Evolutionary conservation across 1,284 basidiomycete genomes (phyloP), one percentile per base, ranked within the genome.

Genomic region (Ceratobasidium sp.): DNA sequence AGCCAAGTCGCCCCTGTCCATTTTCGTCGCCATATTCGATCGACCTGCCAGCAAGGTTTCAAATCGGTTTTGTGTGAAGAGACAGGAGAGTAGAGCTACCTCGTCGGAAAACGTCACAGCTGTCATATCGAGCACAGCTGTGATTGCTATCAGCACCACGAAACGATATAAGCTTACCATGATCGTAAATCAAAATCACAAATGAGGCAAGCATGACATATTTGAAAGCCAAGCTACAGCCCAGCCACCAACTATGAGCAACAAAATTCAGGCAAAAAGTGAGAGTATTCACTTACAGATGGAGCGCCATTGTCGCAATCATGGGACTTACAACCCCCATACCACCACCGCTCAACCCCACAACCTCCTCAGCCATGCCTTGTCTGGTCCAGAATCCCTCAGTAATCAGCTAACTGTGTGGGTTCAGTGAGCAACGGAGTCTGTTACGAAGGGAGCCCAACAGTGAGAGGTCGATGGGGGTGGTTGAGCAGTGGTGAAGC

Each of bases 1-100:
- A 74, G 70, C 70, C 70, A 71, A 3, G 69, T 74, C 20, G 70
- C 70, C 42, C 70, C 70, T 33, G 57, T 74, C 57, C 70, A 74
- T 26, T 62, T 26, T 50, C 44, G 46, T 3, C 59, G 57, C 70
- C 70, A 74, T 20, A 64, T 38, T 40, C 57, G 59, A 44, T 64
- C 44, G 38, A 74, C 17, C 70, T 74, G 46, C 33, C 33, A 15
- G 13, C 33, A 26, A 38, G 17, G 23, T 56, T 28, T 56, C 13
- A 13, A 6, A 33, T 54, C 50, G 40, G 38, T 15, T 23, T 20
- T 9, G n/a, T 42, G 38, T 33, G 33, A 33, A 3, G 10, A 50
- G 33, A 23, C 26, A 28, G 33, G 48, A n/a, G 1, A 4, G 15
- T 17, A 2, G n/a, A 33, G 7, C 38, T 42, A 70, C 67, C 33